phyloP scores from a whole-genome alignment of 495 filamentous ascomycete species.

The Aspergillus nanangensis region DNA sequence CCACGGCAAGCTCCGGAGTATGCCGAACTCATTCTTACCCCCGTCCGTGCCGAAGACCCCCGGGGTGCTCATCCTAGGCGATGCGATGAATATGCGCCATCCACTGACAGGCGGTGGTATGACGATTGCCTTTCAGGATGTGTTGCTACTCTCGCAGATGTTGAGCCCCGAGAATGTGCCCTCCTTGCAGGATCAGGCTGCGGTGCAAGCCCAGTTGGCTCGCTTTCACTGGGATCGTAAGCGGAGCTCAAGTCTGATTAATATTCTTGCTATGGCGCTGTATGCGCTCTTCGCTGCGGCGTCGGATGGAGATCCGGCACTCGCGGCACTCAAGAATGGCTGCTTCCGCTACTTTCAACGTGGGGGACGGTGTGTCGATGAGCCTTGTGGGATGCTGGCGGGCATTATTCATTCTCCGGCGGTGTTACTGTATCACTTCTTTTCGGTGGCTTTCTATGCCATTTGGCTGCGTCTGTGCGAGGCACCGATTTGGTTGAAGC shows the following conservation, averaged over 20 bases:
- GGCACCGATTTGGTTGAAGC: constrained; percentile 48
- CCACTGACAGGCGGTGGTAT: constrained; percentile 80
- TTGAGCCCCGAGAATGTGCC: constrained; percentile 55
- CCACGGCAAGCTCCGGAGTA: constrained; percentile 57
- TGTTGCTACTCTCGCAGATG: constrained; percentile 56
- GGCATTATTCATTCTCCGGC: constrained; percentile 66
- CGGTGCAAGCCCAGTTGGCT: constrained; percentile 57
- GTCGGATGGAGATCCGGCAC: constrained; percentile 36
- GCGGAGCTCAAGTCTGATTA: constrained; percentile 66
- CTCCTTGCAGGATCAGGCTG: constrained; percentile 51
- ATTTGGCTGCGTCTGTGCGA: constrained; percentile 63
- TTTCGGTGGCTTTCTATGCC: constrained; percentile 70
- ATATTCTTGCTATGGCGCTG: constrained; percentile 80
- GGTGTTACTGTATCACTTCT: constrained; percentile 81
- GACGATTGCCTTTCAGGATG: constrained; percentile 81
- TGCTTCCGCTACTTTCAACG: constrained; percentile 79
- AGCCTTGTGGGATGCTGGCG: constrained; percentile 69
- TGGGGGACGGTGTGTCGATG: constrained; percentile 55
- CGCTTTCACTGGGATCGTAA: constrained; percentile 78
- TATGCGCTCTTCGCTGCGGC: constrained; percentile 79
- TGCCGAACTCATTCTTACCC: constrained; percentile 83
- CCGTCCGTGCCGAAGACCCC: constrained; percentile 56
- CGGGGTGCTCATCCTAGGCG: constrained; percentile 70
- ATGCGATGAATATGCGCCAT: constrained; percentile 88
- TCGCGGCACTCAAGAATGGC: constrained; percentile 68